Evolutionary conservation across 208 protist species (phyloP), one percentile per base, ranked within the genome.

Genomic region (Angomonas ambiguus): DNA sequence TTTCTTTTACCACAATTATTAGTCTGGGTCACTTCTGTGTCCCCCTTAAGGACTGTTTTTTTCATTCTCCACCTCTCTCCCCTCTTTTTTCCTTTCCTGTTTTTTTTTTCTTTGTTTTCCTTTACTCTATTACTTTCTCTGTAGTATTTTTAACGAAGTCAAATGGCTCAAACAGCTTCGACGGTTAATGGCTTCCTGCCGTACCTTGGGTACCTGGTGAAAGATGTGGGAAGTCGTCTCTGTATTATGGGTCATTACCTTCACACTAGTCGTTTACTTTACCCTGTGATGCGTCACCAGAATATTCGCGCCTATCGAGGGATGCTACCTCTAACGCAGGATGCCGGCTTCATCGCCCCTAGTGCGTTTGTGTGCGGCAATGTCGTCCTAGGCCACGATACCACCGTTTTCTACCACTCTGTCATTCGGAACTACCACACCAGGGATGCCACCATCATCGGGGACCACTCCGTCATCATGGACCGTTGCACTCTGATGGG

Each of bases 371-470:
- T 97, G 13, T 76, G 77, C 34, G 93, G 93, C 32, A 93, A 94
- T 53, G 88, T 96, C 3, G 73, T 79, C 5, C 74, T 97, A 45
- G 88, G 88, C 13, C 82, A 92, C 71, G 80, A 94, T 59, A 75
- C 83, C 5, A 82, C 65, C 33, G 62, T 97, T 57, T 96, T 92
- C 55, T 97, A 97, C 70, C 85, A 96, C 69, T 61, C 85, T 31
- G 83, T 93, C 6, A 66, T 96, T 10, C 88, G 90, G 38, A 94
- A 95, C 74, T 92, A 93, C 63, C 80, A 97, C 77, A 80, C 69
- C 5, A 73, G 67, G 41, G 67, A 81, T 28, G 58, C 80, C 20
- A 94, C 88, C 0, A 62, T 72, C 10, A 56, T 97, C 18, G 87
- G 85, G 48, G 89, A 92, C 38, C 79, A 91, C 76, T 84, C 62